Base-by-base conservation (phyloP, 805 yeast species). In the Wickerhamiella shivajii region DNA sequence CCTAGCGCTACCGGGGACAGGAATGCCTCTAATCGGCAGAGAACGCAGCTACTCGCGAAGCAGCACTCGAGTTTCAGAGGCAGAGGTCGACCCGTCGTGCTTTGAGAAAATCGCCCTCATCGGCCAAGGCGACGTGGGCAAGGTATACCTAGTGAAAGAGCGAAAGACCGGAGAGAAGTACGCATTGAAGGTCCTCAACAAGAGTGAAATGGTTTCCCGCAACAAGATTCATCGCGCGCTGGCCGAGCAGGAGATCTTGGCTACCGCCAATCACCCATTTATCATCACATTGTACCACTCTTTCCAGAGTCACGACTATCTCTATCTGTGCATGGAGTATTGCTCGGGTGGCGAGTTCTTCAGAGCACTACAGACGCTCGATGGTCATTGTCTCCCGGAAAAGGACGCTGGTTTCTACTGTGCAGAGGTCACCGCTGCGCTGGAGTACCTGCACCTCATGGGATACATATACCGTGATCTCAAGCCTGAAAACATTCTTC, bases 271-370 rank as follows among this genome's bases (percentile, higher is more conserved):
- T 52, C 97, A 92, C 55, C 99, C 99, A 1, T 90, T 92, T 50
- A 92, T 90, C 44, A 97, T 90, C 19, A 83, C 98, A 0, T 62
- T 90, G 17, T 87, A 90, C 50, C 99, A 90, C 55, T 84, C 95
- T 0, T 90, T 90, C 60, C 98, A 90, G 57, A 77, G 93, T 3
- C 90, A 81, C 39, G 96, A 85, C 46, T 74, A 79, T 50, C 57
- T 90, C 8, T 90, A 84, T 46, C 67, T 90, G 25, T 90, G 99
- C 57, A 87, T 92, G 94, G 99, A 90, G 53, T 90, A 87, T 50
- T 90, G 99, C 51, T 83, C 90, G 84, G 99, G 99, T 19, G 99
- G 99, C 29, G 98, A 92, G 57, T 90, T 90, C 49, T 90, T 90
- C 63, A 63, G 97, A 39, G 98, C 97, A 0, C 59, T 90, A 34